These are phyloP conservation scores for Chlamydomonas incerta DNA, from an alignment of 139 green algal genomes.

Conservation along the genomic window DNA sequence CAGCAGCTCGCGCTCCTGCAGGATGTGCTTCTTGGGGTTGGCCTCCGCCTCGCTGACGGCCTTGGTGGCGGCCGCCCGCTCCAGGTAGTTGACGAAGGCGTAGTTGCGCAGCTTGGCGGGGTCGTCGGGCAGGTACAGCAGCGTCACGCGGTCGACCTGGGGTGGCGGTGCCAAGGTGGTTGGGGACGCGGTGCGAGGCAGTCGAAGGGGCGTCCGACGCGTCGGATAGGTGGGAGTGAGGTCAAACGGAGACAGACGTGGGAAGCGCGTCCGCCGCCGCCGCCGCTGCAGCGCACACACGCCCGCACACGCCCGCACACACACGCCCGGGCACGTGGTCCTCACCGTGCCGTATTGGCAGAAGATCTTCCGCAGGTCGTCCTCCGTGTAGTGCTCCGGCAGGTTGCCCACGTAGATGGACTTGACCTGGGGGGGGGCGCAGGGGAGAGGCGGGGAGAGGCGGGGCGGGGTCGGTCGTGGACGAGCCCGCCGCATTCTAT, in stretches of 20 bases:
- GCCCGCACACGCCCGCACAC: no score
- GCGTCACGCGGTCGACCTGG: conserved; percentile 70
- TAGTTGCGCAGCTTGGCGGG: conserved; percentile 74
- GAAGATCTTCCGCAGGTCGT: conserved; percentile 79
- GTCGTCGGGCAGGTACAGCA: conserved; percentile 68
- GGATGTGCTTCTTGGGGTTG: conserved; percentile 47
- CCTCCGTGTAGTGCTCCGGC: conserved; percentile 72
- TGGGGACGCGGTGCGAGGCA: no score
- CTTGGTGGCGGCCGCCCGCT: conserved; percentile 70
- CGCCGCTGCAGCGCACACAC: no score
- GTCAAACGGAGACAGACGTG: no score
- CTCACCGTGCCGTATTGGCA: conserved; percentile 75
- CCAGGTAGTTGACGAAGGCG: conserved; percentile 89
- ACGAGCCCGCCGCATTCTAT: no score
- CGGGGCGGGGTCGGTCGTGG: background rate
- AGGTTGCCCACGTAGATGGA: conserved; percentile 90
- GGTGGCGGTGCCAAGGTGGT: no score
- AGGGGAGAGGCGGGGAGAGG: background rate
- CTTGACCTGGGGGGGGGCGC: conserved; percentile 62
- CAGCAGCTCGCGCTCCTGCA: conserved; percentile 65
- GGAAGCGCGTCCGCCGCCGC: no score
- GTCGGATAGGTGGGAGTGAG: no score
- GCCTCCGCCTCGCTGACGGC: conserved; percentile 64
- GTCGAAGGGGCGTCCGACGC: no score
- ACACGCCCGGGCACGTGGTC: no score